phyloP scores from a whole-genome alignment of 345 rosid genomes.

The Linum tenue region DNA sequence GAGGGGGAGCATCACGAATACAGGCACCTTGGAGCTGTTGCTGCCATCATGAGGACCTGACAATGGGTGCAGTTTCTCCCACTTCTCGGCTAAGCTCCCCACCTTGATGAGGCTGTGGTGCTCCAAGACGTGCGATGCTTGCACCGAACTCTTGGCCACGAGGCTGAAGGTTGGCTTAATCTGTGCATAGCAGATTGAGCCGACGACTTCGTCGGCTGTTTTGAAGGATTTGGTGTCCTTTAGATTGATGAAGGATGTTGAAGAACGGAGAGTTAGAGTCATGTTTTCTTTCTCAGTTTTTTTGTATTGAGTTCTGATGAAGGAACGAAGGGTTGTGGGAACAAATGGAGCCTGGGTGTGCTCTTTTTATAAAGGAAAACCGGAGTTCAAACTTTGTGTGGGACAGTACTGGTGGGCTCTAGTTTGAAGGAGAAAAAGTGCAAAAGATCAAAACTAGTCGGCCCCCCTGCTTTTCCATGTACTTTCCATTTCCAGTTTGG shows the following conservation, averaged over 20 bases:
- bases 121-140: background rate
- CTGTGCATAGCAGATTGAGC: background rate
- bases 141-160: background rate
- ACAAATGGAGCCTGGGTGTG: background rate
- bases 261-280: background rate
- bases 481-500: no score
- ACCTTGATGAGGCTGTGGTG: background rate
- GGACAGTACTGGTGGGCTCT: background rate
- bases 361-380: background rate
- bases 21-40: slow-evolving; percentile 16
- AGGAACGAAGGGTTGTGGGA: background rate
- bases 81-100: no score
- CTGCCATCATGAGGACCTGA: background rate
- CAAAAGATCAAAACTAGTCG: background rate
- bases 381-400: background rate
- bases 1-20: slow-evolving; percentile 41
- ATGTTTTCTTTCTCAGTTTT: background rate
- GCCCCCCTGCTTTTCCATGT: background rate
- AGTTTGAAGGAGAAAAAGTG: background rate
- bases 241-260: background rate
- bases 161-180: background rate
- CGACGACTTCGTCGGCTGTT: background rate
- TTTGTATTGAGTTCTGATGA: background rate
- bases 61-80: background rate
- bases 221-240: no score